phyloP scores from a whole-genome alignment of 2,329 filamentous ascomycete genomes.

The Knoxdaviesia proteae region DNA sequence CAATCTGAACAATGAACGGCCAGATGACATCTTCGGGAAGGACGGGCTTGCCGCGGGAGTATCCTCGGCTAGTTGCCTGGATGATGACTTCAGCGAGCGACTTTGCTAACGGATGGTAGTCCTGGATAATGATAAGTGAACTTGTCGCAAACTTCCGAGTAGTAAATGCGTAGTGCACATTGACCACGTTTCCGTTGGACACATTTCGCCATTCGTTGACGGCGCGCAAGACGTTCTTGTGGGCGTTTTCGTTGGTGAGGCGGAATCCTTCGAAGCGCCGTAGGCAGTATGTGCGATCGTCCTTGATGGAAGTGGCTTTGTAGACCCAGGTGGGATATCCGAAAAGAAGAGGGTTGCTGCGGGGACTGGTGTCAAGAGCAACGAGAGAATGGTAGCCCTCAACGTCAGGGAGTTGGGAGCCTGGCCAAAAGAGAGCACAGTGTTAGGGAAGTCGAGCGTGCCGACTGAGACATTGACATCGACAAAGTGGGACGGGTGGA shows the following conservation, averaged over 20 bases:
- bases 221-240: constrained; percentile 68
- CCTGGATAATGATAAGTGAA: constrained; percentile 73
- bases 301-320: constrained; percentile 77
- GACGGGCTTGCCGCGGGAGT: constrained; percentile 18
- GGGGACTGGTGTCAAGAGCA: constrained; percentile 61
- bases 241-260: constrained; percentile 58
- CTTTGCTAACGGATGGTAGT: constrained; percentile 81
- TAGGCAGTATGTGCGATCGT: constrained; percentile 72
- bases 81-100: constrained; percentile 53
- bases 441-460: no score
- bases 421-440: constrained; percentile 5
- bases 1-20: constrained; percentile 82
- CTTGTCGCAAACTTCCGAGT: constrained; percentile 84
- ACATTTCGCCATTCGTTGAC: constrained; percentile 83
- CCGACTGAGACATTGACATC: neutral
- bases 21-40: constrained; percentile 61
- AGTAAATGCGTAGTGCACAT: constrained; percentile 80
- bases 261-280: constrained; percentile 48
- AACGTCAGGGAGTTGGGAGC: constrained; percentile 51
- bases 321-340: constrained; percentile 88
- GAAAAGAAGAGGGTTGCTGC: constrained; percentile 56
- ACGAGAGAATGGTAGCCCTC: constrained; percentile 88
- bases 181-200: constrained; percentile 61
- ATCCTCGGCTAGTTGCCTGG: constrained; percentile 4
- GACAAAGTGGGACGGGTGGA: neutral